Evolutionary conservation across 1,284 basidiomycete species (phyloP), one percentile per base, ranked within the genome.

Genomic region (Ustilago shanxiensis): DNA sequence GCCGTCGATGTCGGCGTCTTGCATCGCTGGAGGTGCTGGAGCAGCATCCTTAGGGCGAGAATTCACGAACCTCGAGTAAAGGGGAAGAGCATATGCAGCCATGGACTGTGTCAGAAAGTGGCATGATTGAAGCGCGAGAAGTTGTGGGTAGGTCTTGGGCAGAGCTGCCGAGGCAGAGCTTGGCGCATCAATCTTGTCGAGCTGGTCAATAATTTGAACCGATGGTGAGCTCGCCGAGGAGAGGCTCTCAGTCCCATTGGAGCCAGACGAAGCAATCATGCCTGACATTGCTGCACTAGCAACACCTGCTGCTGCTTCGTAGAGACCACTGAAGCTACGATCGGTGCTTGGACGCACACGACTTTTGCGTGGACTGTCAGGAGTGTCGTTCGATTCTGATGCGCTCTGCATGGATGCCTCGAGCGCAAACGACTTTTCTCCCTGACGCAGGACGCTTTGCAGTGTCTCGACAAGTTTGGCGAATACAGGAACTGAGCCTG

Each of bases 71-170:
- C 69, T 66, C 11, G 80, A 91, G 87, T 93, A 93, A 31, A 93
- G 86, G 0, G 92, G 91, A 0, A 91, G 90, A 0, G 91, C 90
- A 77, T 90, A 92, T 0, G 90, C 87, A 0, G 92, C 92, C 67
- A 98, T 92, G 4, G 94, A 94, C 82, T 97, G 94, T 55, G 93
- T 94, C 2, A 99, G 88, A 0, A 93, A 92, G 22, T 93, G 90
- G 8, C 98, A 89, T 76, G 93, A 95, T 82, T 98, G 95, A 0
- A 97, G 89, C 1, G 92, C 93, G 1, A 99, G 90, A 1, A 98
- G 91, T 84, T 95, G 97, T 64, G 95, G 90, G 86, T 99, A 98
- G 0, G 93, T 90, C 71, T 66, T 64, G 10, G 80, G 80, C 29
- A 82, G 45, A 9, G 72, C 67, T n/a, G 74, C 26, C 1, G 98